Percentiles rank a stretch among this genome's conserved stretches.
Conservation (phyloP, 306 rosid genomes). For the Vachellia pachyceras region DNA sequence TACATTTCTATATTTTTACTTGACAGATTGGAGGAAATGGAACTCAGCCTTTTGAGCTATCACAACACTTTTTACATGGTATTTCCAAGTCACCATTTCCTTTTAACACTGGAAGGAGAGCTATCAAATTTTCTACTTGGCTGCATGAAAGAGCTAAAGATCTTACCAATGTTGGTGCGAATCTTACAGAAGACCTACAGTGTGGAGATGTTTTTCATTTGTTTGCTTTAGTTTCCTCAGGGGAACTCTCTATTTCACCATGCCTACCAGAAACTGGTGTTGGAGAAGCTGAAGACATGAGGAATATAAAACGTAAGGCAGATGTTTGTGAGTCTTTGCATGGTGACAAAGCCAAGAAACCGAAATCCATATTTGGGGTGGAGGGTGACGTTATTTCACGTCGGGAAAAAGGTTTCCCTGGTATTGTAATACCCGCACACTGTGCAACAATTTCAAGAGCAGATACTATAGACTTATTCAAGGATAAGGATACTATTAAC, state of each 20-base stretch:
- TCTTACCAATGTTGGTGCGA: conserved; percentile 59
- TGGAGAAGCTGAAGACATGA: conserved; percentile 87
- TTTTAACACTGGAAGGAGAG: conserved; percentile 68
- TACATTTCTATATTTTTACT: conserved; percentile 33
- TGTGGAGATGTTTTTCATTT: conserved; percentile 85
- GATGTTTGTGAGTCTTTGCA: conserved; percentile 57
- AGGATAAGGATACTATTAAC: conserved; percentile 45
- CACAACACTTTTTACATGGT: conserved; percentile 75
- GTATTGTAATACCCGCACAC: conserved; percentile 59
- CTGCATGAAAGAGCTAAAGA: conserved; percentile 67
- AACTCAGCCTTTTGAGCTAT: conserved; percentile 73
- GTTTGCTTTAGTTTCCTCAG: conserved; percentile 79
- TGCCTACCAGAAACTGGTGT: conserved; percentile 83
- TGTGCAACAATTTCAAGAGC: conserved; percentile 57
- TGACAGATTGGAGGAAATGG: conserved; percentile 80
- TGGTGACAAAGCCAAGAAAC: conserved; percentile 62
- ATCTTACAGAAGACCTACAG: conserved; percentile 74
- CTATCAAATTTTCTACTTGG: conserved; percentile 68
- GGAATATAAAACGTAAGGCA: conserved; percentile 74
- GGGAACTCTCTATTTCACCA: conserved; percentile 75
- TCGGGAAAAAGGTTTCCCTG: conserved; percentile 95
- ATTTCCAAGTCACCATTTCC: conserved; percentile 88
- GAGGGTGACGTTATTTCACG: conserved; percentile 97
- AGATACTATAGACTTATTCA: conserved; percentile 60
- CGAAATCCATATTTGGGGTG: conserved; percentile 55